Evolutionary conservation across 148 eudicot species (phyloP).

Genomic region (Cornus florida): DNA sequence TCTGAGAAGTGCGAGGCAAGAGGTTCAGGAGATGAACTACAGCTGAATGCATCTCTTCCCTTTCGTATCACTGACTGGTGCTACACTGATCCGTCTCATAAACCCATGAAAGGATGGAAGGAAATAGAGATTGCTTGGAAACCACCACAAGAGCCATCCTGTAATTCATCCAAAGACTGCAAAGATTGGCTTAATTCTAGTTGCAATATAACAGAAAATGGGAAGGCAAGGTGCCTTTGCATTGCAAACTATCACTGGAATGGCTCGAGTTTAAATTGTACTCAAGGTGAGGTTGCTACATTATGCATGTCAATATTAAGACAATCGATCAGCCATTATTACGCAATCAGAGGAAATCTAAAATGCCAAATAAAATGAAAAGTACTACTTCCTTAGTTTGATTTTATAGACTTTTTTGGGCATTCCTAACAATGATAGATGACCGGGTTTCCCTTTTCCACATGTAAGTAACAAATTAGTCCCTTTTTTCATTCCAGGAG

Average conservation of each 20-base stretch:
- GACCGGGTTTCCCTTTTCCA: no score
- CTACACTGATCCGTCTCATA: background rate
- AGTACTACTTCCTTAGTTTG: no score
- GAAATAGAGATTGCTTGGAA: background rate
- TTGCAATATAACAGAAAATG: background rate
- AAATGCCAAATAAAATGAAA: no score
- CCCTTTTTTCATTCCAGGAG: background rate
- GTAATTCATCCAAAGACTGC: background rate
- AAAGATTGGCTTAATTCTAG: conserved; percentile 1
- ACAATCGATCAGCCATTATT: no score
- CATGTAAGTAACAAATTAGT: no score
- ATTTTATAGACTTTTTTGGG: background rate
- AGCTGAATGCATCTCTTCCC: background rate
- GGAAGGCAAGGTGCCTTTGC: background rate
- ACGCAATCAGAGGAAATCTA: no score
- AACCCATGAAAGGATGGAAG: background rate
- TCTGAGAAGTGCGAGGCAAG: no score
- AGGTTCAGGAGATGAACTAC: no score
- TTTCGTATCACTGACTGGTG: background rate
- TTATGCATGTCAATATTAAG: no score
- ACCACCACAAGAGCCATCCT: background rate
- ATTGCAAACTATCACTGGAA: background rate
- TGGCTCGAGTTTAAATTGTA: background rate
- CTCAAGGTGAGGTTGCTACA: background rate
- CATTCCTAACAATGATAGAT: background rate